phyloP scores from a whole-genome alignment of 2,329 filamentous ascomycete genomes.

The Drechslerella dactyloides region DNA sequence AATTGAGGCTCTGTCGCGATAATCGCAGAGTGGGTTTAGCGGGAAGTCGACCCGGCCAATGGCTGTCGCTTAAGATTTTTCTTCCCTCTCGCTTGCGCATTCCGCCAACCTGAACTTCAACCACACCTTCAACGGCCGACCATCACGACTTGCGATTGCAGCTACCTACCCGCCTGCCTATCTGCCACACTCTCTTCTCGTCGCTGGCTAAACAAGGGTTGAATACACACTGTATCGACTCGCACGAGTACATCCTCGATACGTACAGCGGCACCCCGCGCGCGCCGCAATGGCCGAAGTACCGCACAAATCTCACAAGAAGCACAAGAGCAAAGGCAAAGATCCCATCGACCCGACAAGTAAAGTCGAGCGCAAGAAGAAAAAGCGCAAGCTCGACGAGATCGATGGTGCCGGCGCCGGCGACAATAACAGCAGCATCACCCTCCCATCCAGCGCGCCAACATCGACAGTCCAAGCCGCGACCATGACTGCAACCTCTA shows the following conservation, averaged over 20 bases:
- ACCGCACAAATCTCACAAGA: constrained; percentile 53
- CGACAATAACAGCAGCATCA: constrained; percentile 59
- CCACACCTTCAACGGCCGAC: neutral
- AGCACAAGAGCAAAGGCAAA: constrained; percentile 48
- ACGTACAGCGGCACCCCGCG: neutral
- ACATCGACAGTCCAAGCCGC: constrained; percentile 58
- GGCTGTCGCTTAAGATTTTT: neutral
- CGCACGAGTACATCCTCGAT: too few species aligned
- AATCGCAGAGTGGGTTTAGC: neutral
- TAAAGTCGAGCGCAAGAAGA: constrained; percentile 37
- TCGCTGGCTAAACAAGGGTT: too few species aligned
- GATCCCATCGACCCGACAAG: constrained; percentile 38
- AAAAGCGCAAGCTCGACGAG: constrained; percentile 35
- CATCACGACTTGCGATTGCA: neutral
- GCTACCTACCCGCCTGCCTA: too few species aligned
- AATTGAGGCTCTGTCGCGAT: neutral
- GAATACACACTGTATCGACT: too few species aligned
- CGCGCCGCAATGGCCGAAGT: constrained; percentile 57
- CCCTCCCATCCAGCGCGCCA: constrained; percentile 57
- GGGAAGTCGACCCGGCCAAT: too few species aligned
- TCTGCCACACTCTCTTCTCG: too few species aligned
- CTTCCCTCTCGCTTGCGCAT: constrained; percentile 1
- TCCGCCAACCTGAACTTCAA: neutral
- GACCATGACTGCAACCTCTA: constrained; percentile 18
- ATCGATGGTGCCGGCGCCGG: constrained; percentile 53